phyloP scores from a whole-genome alignment of 2,329 filamentous ascomycete genomes.

The Colletotrichum liriopes region DNA sequence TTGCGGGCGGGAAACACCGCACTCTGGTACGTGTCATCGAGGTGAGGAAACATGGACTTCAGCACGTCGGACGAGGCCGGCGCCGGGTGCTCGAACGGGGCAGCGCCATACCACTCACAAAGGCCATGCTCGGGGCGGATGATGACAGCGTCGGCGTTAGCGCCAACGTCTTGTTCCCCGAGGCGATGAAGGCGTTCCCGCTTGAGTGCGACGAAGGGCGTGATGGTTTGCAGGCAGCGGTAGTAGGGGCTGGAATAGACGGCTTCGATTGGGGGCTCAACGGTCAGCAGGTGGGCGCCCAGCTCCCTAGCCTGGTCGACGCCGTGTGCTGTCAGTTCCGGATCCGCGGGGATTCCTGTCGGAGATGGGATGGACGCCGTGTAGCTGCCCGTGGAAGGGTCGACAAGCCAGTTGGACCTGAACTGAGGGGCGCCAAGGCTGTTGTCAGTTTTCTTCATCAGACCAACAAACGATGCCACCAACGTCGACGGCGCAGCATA shows the following conservation, averaged over 20 bases:
- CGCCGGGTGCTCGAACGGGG: conserved; percentile 87
- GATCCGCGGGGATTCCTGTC: conserved; percentile 90
- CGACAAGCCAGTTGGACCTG: conserved; percentile 90
- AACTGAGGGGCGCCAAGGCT: conserved; percentile 70
- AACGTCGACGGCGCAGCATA: neutral
- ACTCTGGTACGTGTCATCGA: conserved; percentile 72
- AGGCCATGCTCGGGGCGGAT: conserved; percentile 72
- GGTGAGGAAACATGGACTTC: conserved; percentile 76
- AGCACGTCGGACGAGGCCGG: conserved; percentile 78
- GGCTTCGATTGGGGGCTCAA: conserved; percentile 78
- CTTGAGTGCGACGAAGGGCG: conserved; percentile 73
- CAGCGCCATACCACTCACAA: conserved; percentile 93
- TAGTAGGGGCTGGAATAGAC: conserved; percentile 92
- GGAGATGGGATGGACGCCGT: conserved; percentile 81
- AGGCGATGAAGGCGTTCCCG: conserved; percentile 44
- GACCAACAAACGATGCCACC: conserved; percentile 17
- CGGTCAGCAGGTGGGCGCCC: conserved; percentile 72
- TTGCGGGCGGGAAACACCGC: conserved; percentile 78
- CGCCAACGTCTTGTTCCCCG: conserved; percentile 22
- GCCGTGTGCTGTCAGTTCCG: conserved; percentile 88
- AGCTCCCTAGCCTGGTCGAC: conserved; percentile 87
- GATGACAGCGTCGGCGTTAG: conserved; percentile 48
- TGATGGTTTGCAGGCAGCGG: conserved; percentile 87
- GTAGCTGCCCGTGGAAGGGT: conserved; percentile 86
- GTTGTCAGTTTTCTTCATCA: conserved; percentile 36